Conservation (phyloP, 768 basidiomycete genomes). For the Phylloporus rhodoxanthus region DNA sequence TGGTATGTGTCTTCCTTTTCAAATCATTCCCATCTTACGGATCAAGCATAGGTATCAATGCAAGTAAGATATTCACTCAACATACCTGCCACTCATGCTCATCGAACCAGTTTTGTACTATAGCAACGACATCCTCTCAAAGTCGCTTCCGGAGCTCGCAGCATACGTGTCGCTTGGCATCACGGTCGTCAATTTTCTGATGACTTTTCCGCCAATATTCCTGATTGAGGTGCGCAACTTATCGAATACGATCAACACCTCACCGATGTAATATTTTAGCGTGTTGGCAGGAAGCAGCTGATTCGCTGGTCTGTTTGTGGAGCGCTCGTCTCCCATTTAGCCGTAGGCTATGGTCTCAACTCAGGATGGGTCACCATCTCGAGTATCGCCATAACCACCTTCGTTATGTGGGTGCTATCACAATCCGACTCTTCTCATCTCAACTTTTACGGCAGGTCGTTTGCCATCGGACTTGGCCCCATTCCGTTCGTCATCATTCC, state of each 20-base stretch:
- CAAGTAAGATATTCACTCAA: constrained; percentile 37
- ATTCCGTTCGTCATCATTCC: constrained; percentile 90
- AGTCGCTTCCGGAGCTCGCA: constrained; percentile 70
- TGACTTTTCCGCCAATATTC: constrained; percentile 77
- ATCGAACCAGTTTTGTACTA: constrained; percentile 71
- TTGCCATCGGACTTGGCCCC: constrained; percentile 86
- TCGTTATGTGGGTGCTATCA: constrained; percentile 60
- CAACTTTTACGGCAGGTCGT: constrained; percentile 48
- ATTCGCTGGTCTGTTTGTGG: constrained; percentile 63
- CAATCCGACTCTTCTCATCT: not conserved
- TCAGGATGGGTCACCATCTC: constrained; percentile 52
- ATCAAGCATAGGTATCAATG: constrained; percentile 59
- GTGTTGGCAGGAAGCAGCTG: constrained; percentile 65
- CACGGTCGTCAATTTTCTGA: constrained; percentile 71
- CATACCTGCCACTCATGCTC: not conserved
- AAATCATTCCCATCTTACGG: constrained; percentile 1
- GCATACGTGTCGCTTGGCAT: constrained; percentile 82
- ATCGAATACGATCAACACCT: constrained; percentile 1
- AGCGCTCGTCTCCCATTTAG: constrained; percentile 56
- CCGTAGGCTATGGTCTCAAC: constrained; percentile 69
- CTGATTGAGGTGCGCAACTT: constrained; percentile 62
- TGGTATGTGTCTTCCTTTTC: constrained; percentile 36
- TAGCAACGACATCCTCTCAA: constrained; percentile 81
- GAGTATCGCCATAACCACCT: constrained; percentile 69
- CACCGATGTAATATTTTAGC: constrained; percentile 35